phyloP scores from a whole-genome alignment of 257 asterid genomes.

The Henckelia pumila region DNA sequence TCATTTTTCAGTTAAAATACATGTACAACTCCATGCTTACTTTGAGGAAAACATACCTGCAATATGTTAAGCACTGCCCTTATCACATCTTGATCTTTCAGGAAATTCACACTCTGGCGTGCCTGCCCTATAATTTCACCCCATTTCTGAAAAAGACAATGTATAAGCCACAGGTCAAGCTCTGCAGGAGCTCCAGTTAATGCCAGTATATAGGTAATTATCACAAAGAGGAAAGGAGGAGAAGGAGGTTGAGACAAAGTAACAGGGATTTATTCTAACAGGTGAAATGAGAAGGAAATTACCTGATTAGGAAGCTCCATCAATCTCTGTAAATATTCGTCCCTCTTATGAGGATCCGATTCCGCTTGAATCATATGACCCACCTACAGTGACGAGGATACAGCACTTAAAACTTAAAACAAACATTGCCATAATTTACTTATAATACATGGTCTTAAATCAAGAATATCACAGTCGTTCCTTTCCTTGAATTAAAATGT shows the following conservation, averaged over 20 bases:
- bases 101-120: slow-evolving; percentile 76
- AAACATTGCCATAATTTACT: not conserved
- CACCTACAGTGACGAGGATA: slow-evolving; percentile 51
- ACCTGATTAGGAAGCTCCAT: slow-evolving; percentile 97
- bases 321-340: slow-evolving; percentile 82
- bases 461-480: slow-evolving; percentile 11
- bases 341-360: slow-evolving; percentile 86
- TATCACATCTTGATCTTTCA: slow-evolving; percentile 86
- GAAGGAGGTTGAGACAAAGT: slow-evolving; percentile 3
- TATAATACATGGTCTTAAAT: not conserved
- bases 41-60: slow-evolving; percentile 57
- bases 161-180: slow-evolving; percentile 29
- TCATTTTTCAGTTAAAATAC: not conserved
- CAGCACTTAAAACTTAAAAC: slow-evolving; percentile 5
- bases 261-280: slow-evolving; percentile 15
- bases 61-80: slow-evolving; percentile 91
- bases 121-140: slow-evolving; percentile 93
- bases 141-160: slow-evolving; percentile 73
- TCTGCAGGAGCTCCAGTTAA: not conserved
- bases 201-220: slow-evolving; percentile 7
- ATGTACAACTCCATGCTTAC: not conserved
- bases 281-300: slow-evolving; percentile 18
- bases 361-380: slow-evolving; percentile 96
- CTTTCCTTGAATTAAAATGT: not conserved
- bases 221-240: slow-evolving; percentile 13